These are phyloP conservation scores for Pichia sporocuriosa DNA, from an alignment of 805 yeast genomes.

Conservation along the genomic window DNA sequence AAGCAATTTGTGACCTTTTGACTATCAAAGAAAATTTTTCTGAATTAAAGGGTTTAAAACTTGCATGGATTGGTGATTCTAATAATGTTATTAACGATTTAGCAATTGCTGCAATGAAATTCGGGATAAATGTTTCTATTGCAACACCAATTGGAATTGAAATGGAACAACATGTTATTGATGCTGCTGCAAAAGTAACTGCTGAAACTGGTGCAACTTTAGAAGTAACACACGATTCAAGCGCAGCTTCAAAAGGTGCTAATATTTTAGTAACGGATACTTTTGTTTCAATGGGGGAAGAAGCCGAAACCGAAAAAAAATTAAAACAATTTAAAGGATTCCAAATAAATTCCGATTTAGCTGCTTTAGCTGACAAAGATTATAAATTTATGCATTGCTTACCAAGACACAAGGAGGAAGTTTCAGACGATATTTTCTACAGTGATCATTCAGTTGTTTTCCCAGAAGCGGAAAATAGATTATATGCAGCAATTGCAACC, in stretches of 20 bases:
- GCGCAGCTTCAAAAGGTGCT: constrained; percentile 65
- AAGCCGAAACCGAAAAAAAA: constrained; percentile 62
- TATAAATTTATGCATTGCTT: constrained; percentile 98
- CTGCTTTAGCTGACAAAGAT: constrained; percentile 53
- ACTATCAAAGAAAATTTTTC: constrained; percentile 79
- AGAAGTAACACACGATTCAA: constrained; percentile 64
- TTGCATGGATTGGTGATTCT: constrained; percentile 96
- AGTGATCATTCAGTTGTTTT: constrained; percentile 79
- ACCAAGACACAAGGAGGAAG: constrained; percentile 94
- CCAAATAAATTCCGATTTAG: constrained; percentile 69
- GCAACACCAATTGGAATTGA: constrained; percentile 79
- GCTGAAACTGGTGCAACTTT: constrained; percentile 45
- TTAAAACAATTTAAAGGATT: constrained; percentile 79
- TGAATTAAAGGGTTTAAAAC: constrained; percentile 51
- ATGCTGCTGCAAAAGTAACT: constrained; percentile 48
- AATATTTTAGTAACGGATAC: constrained; percentile 91
- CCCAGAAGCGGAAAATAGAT: constrained; percentile 91
- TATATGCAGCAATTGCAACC: constrained; percentile 94
- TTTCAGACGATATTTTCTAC: constrained; percentile 87
- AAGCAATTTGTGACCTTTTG: constrained; percentile 85
- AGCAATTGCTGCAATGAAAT: constrained; percentile 77
- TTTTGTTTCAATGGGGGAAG: constrained; percentile 98
- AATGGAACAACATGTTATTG: constrained; percentile 48
- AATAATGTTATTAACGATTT: constrained; percentile 94
- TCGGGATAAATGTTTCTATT: constrained; percentile 74